A percentile compares a stretch with the other conserved stretches of the same genome.
Evolutionary conservation across 345 rosid genomes (phyloP).

Genomic region (Gossypium herbaceum): DNA sequence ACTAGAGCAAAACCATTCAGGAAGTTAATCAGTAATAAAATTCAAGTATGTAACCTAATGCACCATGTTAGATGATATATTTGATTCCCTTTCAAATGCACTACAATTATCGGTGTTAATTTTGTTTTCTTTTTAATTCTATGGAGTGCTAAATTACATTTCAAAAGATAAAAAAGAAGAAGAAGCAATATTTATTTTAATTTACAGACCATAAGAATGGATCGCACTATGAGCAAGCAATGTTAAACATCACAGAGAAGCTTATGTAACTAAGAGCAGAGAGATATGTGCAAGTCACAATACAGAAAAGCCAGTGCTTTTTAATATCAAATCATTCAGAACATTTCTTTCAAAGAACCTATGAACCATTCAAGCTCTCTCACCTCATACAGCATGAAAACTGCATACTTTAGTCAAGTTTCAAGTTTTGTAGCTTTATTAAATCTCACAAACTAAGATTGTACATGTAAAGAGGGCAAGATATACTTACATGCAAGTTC

Average conservation of each 20-base stretch:
- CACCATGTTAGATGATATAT: not conserved
- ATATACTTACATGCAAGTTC: constrained; percentile 87
- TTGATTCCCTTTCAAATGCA: not conserved
- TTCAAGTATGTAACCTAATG: not conserved
- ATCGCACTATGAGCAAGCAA: not conserved
- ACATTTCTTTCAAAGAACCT: constrained; percentile 7
- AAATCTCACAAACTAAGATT: constrained; percentile 1
- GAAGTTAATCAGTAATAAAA: not conserved
- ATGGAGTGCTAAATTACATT: not conserved
- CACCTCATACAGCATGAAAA: not conserved
- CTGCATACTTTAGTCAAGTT: not conserved
- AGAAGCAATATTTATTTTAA: not conserved
- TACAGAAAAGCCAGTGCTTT: too few relatives aligned
- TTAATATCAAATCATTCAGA: not conserved
- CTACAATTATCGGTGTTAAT: not conserved
- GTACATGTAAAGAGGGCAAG: not conserved
- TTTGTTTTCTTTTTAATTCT: not conserved
- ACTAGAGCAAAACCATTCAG: constrained; percentile 32
- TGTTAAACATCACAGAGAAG: not conserved
- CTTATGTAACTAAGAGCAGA: constrained; percentile 1
- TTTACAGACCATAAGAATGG: not conserved
- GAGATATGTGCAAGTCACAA: not conserved
- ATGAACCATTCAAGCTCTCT: not conserved
- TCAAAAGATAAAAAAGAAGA: not conserved
- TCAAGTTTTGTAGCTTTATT: not conserved